Evolutionary conservation across 768 basidiomycete genomes (phyloP).

Genomic region (Chalciporus pseudorubinellus): DNA sequence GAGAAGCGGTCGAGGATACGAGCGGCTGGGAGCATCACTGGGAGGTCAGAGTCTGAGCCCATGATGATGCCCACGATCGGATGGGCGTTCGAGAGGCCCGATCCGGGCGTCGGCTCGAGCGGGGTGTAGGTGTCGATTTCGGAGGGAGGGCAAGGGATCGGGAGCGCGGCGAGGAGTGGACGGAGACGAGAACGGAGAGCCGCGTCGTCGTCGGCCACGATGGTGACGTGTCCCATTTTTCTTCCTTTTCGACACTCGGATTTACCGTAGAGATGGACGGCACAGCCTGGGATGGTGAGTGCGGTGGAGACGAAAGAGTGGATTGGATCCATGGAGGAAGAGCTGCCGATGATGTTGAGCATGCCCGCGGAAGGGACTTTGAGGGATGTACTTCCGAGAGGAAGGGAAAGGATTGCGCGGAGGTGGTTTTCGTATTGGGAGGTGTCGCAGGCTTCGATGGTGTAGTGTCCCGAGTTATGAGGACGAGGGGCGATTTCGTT

Average conservation of each 20-base stretch:
- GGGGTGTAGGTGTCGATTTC: constrained; percentile 59
- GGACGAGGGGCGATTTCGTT: constrained; percentile 99
- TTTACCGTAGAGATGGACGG: constrained; percentile 94
- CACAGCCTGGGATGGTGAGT: constrained; percentile 68
- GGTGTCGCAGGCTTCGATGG: constrained; percentile 94
- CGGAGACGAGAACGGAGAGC: constrained; percentile 67
- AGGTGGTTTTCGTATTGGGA: constrained; percentile 98
- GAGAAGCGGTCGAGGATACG: constrained; percentile 77
- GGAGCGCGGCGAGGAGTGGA: constrained; percentile 66
- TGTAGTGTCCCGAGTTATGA: constrained; percentile 98
- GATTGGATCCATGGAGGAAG: constrained; percentile 62
- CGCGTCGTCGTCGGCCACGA: constrained; percentile 81
- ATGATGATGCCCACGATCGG: constrained; percentile 94
- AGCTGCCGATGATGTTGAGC: constrained; percentile 93
- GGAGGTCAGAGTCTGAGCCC: constrained; percentile 98
- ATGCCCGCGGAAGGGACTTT: constrained; percentile 86
- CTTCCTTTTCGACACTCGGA: constrained; percentile 81
- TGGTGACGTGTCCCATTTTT: constrained; percentile 97
- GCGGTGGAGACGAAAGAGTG: constrained; percentile 55
- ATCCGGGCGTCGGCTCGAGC: constrained; percentile 38
- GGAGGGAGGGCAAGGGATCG: constrained; percentile 33
- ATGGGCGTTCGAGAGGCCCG: constrained; percentile 56
- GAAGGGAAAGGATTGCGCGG: constrained; percentile 86
- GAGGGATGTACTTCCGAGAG: constrained; percentile 83
- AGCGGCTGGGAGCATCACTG: constrained; percentile 87